Evolutionary conservation across 177 flowering plant species (phyloP).

Genomic region (Vitis hybrid): DNA sequence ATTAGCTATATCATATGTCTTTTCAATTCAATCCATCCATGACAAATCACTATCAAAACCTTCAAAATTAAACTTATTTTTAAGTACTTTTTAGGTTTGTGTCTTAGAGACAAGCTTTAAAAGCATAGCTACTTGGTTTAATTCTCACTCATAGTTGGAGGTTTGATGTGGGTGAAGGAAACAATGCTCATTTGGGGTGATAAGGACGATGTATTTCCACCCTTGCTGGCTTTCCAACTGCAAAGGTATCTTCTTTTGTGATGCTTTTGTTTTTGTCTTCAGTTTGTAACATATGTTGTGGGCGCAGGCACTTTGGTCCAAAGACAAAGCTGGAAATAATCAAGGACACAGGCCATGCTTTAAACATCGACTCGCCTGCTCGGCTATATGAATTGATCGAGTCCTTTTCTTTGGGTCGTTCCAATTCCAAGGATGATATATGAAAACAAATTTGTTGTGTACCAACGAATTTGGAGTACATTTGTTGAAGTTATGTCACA

Average conservation of each 20-base stretch:
- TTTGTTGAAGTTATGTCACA: too few relatives aligned
- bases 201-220: constrained; percentile 38
- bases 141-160: not conserved
- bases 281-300: too few relatives aligned
- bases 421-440: not conserved
- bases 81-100: too few relatives aligned
- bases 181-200: constrained; percentile 44
- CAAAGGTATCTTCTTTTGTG: constrained; percentile 27
- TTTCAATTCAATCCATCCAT: too few relatives aligned
- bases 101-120: too few relatives aligned
- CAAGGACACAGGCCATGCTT: constrained; percentile 42
- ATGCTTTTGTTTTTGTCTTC: too few relatives aligned
- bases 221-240: constrained; percentile 26
- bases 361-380: constrained; percentile 30
- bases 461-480: too few relatives aligned
- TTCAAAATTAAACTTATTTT: too few relatives aligned
- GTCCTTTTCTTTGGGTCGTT: constrained; percentile 12
- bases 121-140: not conserved
- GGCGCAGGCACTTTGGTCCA: constrained; percentile 30
- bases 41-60: too few relatives aligned
- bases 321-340: constrained; percentile 32
- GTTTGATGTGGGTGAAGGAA: constrained; percentile 25
- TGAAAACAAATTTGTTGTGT: not conserved
- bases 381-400: constrained; percentile 19
- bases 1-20: too few relatives aligned